Evolutionary conservation across 345 rosid species (phyloP).

Genomic region (Durio zibethinus): DNA sequence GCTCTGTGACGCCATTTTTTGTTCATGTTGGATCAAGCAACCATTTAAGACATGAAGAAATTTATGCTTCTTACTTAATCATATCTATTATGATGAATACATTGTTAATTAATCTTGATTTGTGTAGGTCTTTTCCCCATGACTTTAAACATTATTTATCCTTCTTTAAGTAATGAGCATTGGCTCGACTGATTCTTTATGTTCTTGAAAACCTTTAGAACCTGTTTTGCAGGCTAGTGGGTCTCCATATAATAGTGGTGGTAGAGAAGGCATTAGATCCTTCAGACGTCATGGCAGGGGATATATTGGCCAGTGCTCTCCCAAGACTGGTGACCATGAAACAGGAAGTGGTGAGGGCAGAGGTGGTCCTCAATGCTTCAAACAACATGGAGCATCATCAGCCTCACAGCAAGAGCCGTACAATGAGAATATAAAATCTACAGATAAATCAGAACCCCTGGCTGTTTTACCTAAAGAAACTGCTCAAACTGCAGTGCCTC

Average conservation of each 20-base stretch:
- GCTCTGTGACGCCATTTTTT: not conserved
- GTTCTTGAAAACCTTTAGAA: conserved; percentile 7
- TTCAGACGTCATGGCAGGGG: conserved; percentile 13
- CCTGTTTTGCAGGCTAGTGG: conserved; percentile 28
- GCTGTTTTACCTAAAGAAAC: conserved; percentile 17
- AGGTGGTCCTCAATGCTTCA: conserved; percentile 2
- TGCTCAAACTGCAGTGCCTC: not conserved
- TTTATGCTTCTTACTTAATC: not conserved
- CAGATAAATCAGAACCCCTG: not conserved
- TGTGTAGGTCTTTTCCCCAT: not conserved
- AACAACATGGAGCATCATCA: conserved; percentile 1
- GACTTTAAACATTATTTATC: not conserved
- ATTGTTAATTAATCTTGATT: not conserved
- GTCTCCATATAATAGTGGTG: conserved; percentile 8
- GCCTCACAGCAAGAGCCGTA: conserved; percentile 21
- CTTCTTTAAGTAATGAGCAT: not conserved
- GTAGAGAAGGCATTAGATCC: conserved; percentile 14
- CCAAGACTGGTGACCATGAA: not conserved
- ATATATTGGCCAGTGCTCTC: not conserved
- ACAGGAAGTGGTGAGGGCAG: conserved; percentile 19
- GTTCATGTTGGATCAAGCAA: not conserved
- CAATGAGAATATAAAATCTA: not conserved
- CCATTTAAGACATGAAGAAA: not conserved
- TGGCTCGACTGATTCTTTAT: conserved; percentile 15
- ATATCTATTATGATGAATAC: no score